phyloP scores from a whole-genome alignment of 176 grass and related monocot species.

The Carex parvula region DNA sequence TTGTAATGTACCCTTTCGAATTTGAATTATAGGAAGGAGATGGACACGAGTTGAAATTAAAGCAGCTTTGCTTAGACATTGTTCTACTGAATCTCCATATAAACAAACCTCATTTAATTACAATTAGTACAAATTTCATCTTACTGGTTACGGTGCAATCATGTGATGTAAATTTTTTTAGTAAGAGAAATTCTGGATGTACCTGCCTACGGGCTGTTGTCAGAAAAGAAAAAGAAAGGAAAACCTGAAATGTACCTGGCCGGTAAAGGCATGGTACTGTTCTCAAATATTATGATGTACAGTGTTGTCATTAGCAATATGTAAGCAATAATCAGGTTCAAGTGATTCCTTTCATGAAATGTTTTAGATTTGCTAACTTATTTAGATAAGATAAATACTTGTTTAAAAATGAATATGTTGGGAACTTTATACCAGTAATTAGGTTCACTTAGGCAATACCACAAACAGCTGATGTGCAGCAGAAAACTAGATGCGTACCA shows the following conservation, averaged over 20 bases:
- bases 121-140: neutral
- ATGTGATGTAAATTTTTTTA: neutral
- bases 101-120: neutral
- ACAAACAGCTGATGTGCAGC: too few species aligned
- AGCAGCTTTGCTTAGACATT: neutral
- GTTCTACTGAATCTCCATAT: neutral
- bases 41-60: neutral
- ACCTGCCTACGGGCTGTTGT: neutral
- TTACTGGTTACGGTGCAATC: neutral
- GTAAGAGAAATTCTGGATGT: neutral
- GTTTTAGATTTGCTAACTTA: neutral
- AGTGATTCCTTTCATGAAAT: neutral
- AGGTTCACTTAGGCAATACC: too few species aligned
- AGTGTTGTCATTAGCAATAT: neutral
- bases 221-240: neutral
- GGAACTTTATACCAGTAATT: too few species aligned
- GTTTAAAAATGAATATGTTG: neutral
- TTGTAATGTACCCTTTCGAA: too few species aligned
- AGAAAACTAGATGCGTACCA: too few species aligned
- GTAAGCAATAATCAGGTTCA: neutral
- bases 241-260: neutral
- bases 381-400: neutral
- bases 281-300: neutral
- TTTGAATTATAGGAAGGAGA: too few species aligned
- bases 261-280: neutral